Percentiles rank a stretch among this genome's conserved stretches.
phyloP scores from a whole-genome alignment of 2,329 filamentous ascomycete genomes.

The Magnaporthiopsis incrustans region DNA sequence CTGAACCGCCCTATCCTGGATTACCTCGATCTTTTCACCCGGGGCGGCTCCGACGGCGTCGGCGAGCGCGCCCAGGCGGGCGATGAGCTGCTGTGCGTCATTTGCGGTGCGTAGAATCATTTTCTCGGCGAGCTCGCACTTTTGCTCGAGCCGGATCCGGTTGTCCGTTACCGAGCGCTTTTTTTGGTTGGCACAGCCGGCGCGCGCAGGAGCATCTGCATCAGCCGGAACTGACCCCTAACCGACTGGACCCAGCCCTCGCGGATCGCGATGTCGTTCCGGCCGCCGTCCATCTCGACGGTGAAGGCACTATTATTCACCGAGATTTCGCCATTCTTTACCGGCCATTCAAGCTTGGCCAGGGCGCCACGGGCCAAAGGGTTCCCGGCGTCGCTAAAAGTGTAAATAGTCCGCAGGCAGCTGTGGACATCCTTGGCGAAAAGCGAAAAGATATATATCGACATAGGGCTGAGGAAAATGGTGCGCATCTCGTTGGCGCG shows the following conservation, averaged over 20 bases:
- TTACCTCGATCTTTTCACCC: neutral
- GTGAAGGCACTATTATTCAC: neutral
- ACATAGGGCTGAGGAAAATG: neutral
- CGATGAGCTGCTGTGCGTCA: neutral
- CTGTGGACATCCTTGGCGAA: neutral
- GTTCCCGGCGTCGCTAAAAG: neutral
- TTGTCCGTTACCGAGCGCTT: neutral
- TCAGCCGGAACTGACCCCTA: neutral
- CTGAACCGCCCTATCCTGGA: neutral
- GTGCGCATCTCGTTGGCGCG: neutral
- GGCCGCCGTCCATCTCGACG: neutral
- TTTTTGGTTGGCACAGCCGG: neutral
- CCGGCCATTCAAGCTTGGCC: neutral
- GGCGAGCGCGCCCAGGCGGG: neutral
- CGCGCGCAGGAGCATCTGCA: neutral
- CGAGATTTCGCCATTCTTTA: neutral
- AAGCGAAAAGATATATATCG: neutral
- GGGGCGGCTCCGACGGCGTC: neutral
- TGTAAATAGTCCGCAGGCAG: neutral
- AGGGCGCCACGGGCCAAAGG: neutral
- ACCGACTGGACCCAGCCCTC: neutral
- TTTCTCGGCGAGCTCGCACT: neutral
- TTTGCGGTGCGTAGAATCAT: neutral
- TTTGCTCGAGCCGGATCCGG: neutral
- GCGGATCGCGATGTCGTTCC: neutral